Evolutionary conservation across 176 grass and related monocot genomes (phyloP), one percentile per base, ranked within the genome.

Genomic region (Carex parvula): DNA sequence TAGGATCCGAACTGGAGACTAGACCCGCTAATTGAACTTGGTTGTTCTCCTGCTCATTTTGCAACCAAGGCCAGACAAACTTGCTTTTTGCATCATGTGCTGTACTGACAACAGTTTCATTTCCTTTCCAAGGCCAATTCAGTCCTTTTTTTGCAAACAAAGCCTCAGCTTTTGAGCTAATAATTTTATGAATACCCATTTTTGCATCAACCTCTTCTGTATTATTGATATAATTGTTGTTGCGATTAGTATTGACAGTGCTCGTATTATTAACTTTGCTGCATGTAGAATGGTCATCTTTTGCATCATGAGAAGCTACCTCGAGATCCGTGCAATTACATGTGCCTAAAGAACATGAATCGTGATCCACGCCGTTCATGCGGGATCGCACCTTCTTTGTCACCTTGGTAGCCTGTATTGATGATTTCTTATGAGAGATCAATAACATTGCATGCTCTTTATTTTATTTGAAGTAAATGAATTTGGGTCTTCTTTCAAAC

Each of bases 371-470:
- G 83, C 70, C 80, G 63, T 88, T 92, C 85, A 88, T 87, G 59
- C 91, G 88, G 84, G 91, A 94, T 84, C 93, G 91, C 85, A 99
- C 97, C 89, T 94, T 99, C 85, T 93, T 95, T 94, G 97, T 91
- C 61, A 99, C 93, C 89, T 92, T 96, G 56, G 83, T 94, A 80
- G 97, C 97, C 96, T 99, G 89, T 87, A 84, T 89, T 33, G 60
- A 57, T 94, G 56, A 91, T 88, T 48, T 71, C 16, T 71, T 46
- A 48, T 70, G 67, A 70, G 67, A 18, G 12, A 70, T 20, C 15
- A 39, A 70, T 70, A 91, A 82, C 85, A 92, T 90, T 76, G 64
- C 30, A 37, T 35, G 32, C 16, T 70, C 33, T 30, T 26, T 64
- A 14, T 64, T 12, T 64, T 29, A 30, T 29, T 70, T 17, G 33